Evolutionary conservation across 1,284 basidiomycete genomes (phyloP).

Genomic region (Microbotryum violaceum): DNA sequence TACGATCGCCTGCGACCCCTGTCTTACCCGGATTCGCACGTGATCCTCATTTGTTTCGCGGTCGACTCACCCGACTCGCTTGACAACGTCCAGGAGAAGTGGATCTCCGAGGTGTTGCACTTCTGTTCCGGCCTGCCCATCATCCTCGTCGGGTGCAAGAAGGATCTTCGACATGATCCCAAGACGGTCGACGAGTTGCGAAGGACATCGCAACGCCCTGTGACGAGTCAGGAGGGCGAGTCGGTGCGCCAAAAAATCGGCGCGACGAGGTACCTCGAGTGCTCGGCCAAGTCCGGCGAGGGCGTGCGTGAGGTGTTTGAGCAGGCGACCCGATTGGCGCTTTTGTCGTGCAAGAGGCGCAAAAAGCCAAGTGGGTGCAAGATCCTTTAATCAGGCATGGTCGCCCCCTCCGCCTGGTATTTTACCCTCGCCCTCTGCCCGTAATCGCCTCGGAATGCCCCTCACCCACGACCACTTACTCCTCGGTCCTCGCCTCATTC

Average conservation of each 20-base stretch:
- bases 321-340: constrained; percentile 53
- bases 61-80: constrained; percentile 93
- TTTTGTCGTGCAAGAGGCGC: constrained; percentile 49
- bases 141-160: constrained; percentile 90
- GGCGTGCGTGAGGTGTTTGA: constrained; percentile 92
- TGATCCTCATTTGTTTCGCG: constrained; percentile 94
- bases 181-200: constrained; percentile 83
- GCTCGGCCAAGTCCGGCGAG: constrained; percentile 79
- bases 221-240: constrained; percentile 62
- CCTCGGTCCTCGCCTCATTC: background rate
- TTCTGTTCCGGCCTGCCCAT: constrained; percentile 92
- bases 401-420: background rate
- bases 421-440: background rate
- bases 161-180: constrained; percentile 77
- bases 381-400: constrained; percentile 51
- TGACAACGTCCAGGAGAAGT: constrained; percentile 93
- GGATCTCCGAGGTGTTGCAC: constrained; percentile 95
- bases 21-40: constrained; percentile 92
- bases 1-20: constrained; percentile 90
- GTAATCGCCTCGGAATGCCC: background rate
- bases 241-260: constrained; percentile 82
- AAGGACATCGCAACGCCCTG: constrained; percentile 80
- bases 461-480: background rate
- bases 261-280: constrained; percentile 83
- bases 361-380: constrained; percentile 70